These are phyloP conservation scores for Puccinia triticina DNA, from an alignment of 1,284 basidiomycete genomes.

Conservation along the genomic window DNA sequence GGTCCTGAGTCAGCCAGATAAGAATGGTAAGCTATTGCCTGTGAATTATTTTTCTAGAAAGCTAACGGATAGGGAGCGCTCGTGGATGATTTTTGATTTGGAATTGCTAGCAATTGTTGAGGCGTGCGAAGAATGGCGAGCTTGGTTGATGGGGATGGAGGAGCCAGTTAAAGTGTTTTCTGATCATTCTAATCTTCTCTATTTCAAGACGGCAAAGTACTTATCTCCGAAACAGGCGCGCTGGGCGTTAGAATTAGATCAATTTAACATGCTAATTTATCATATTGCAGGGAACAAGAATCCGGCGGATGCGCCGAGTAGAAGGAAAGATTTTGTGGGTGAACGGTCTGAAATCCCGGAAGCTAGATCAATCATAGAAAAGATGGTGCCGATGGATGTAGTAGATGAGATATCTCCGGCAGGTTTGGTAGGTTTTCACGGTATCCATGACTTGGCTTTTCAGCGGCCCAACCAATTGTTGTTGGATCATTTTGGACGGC, in stretches of 20 bases:
- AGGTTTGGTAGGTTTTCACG: too few relatives aligned
- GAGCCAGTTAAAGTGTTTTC: too few relatives aligned
- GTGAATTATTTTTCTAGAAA: slow-evolving; percentile 24
- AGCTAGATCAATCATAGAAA: not conserved
- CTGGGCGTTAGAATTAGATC: slow-evolving; percentile 1
- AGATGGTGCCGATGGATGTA: not conserved
- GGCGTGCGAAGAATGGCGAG: too few relatives aligned
- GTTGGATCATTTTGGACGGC: not conserved
- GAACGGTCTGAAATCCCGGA: not conserved
- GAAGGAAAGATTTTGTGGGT: not conserved
- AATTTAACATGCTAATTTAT: slow-evolving; percentile 6
- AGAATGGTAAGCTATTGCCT: not conserved
- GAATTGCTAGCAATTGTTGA: too few relatives aligned
- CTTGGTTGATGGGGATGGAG: too few relatives aligned
- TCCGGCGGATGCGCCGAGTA: slow-evolving; percentile 9
- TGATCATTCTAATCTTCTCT: too few relatives aligned
- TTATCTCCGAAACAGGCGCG: not conserved
- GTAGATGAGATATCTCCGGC: too few relatives aligned
- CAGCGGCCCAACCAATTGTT: not conserved
- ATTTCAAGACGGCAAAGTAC: too few relatives aligned
- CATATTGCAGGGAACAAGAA: slow-evolving; percentile 3
- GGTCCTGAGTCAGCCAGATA: too few relatives aligned
- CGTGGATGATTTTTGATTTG: too few relatives aligned
- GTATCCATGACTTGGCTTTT: not conserved
- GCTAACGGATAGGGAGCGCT: not conserved